Conservation (phyloP, 805 yeast species). For the Pichia manshurica region DNA sequence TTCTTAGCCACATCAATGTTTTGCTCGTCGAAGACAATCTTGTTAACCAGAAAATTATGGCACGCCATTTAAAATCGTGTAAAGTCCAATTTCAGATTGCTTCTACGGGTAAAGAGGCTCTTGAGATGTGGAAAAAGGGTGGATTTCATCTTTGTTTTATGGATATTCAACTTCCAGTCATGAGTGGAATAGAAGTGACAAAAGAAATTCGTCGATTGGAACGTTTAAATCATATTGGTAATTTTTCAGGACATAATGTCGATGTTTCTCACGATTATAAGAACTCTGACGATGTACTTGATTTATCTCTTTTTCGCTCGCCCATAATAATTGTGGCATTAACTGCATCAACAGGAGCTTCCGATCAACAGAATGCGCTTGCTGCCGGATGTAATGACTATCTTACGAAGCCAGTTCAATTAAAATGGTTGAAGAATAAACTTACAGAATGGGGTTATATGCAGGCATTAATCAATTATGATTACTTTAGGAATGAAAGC, state of each 20-base stretch:
- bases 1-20: slow-evolving; percentile 84
- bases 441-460: slow-evolving; percentile 98
- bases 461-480: slow-evolving; percentile 95
- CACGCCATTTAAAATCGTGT: slow-evolving; percentile 80
- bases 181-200: slow-evolving; percentile 94
- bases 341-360: slow-evolving; percentile 83
- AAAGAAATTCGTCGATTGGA: slow-evolving; percentile 85
- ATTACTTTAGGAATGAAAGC: slow-evolving; percentile 65
- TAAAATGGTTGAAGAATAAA: slow-evolving; percentile 90
- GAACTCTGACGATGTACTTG: slow-evolving; percentile 45
- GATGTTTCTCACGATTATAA: background rate
- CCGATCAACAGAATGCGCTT: slow-evolving; percentile 83
- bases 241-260: slow-evolving; percentile 27
- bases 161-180: slow-evolving; percentile 96
- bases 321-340: slow-evolving; percentile 98
- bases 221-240: slow-evolving; percentile 70
- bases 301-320: slow-evolving; percentile 61
- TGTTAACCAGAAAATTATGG: slow-evolving; percentile 86
- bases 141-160: slow-evolving; percentile 91
- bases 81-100: slow-evolving; percentile 82
- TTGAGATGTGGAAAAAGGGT: slow-evolving; percentile 90
- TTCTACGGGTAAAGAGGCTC: slow-evolving; percentile 90
- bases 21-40: slow-evolving; percentile 94
- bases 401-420: slow-evolving; percentile 90
- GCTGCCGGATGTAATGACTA: slow-evolving; percentile 98